phyloP scores from a whole-genome alignment of 441 rosid species.

The Cnidoscolus chayamansa region DNA sequence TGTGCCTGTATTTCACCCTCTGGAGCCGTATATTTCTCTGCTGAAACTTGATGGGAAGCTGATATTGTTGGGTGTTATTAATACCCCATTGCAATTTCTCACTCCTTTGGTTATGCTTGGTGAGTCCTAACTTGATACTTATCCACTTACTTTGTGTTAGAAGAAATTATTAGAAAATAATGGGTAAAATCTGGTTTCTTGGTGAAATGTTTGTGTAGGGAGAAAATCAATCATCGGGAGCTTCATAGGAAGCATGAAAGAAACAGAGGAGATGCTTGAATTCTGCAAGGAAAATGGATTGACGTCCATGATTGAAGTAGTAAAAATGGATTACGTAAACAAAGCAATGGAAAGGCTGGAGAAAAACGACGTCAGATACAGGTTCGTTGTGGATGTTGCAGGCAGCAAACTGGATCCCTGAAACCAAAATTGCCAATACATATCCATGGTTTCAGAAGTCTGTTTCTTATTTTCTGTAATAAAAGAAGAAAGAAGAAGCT shows the following conservation, averaged over 20 bases:
- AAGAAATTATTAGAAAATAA: too few species aligned
- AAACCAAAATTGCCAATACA: background rate
- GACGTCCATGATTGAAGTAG: slow-evolving; percentile 57
- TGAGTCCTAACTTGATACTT: too few species aligned
- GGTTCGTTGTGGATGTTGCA: slow-evolving; percentile 77
- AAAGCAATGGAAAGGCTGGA: slow-evolving; percentile 67
- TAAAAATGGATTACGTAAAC: slow-evolving; percentile 62
- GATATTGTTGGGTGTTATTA: slow-evolving; percentile 64
- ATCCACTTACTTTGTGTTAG: too few species aligned
- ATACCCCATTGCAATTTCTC: slow-evolving; percentile 61
- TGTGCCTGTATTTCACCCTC: slow-evolving; percentile 61
- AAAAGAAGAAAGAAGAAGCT: background rate
- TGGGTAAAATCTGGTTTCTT: background rate
- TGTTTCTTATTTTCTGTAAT: background rate
- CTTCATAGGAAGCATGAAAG: slow-evolving; percentile 72
- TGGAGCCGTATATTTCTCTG: slow-evolving; percentile 55
- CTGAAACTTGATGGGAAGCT: slow-evolving; percentile 78
- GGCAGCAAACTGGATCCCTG: slow-evolving; percentile 59
- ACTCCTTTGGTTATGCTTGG: slow-evolving; percentile 70
- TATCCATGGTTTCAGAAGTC: background rate
- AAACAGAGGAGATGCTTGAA: slow-evolving; percentile 84
- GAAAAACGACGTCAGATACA: slow-evolving; percentile 68
- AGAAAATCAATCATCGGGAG: slow-evolving; percentile 74
- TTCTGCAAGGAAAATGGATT: slow-evolving; percentile 62
- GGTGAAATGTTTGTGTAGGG: slow-evolving; percentile 32